Percentiles rank a stretch among this genome's conserved stretches.
Evolutionary conservation across 805 yeast species (phyloP).

Genomic region (Metschnikowia gelsemii): DNA sequence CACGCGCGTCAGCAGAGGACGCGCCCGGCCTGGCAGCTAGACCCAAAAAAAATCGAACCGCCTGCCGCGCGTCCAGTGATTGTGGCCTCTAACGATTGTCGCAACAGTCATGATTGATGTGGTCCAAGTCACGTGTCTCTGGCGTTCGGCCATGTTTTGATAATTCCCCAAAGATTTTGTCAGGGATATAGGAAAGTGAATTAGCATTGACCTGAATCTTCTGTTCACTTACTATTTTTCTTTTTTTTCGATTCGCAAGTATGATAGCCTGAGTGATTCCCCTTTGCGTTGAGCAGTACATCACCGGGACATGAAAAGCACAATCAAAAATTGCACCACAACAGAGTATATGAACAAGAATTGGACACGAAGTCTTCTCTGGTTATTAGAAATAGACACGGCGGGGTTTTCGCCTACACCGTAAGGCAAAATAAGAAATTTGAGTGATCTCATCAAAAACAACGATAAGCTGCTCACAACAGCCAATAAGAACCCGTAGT

Average conservation of each 20-base stretch:
- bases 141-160: no score
- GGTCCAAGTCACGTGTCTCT: no score
- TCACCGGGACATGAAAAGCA: slow-evolving; percentile 59
- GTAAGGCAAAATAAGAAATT: slow-evolving; percentile 63
- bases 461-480: slow-evolving; percentile 48
- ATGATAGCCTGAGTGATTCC: no score
- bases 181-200: no score
- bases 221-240: background rate
- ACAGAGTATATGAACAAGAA: slow-evolving; percentile 84
- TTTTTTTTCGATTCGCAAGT: background rate
- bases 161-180: no score
- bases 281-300: background rate
- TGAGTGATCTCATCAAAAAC: slow-evolving; percentile 67
- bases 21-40: no score
- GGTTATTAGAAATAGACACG: slow-evolving; percentile 62
- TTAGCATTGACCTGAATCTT: no score
- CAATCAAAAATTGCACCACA: slow-evolving; percentile 69
- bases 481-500: slow-evolving; percentile 36
- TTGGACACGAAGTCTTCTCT: slow-evolving; percentile 79
- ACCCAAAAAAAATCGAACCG: no score
- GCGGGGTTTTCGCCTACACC: slow-evolving; percentile 41
- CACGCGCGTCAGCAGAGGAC: background rate
- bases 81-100: background rate
- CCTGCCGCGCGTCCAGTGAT: background rate
- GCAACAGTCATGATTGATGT: background rate